Evolutionary conservation across 805 yeast species (phyloP).

Genomic region (Candida khao-thaluensis): DNA sequence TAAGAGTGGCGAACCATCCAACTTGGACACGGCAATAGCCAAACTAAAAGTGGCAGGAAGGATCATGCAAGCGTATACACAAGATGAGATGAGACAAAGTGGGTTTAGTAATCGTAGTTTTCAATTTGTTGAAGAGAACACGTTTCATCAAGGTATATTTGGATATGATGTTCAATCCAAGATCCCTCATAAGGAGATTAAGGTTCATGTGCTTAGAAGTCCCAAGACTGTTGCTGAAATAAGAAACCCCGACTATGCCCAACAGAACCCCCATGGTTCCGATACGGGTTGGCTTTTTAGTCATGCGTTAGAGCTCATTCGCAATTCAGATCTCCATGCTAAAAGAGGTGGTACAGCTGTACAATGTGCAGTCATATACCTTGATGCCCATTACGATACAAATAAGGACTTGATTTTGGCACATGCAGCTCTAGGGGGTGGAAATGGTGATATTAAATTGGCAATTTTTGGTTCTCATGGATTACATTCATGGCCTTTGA

Average conservation of each 20-base stretch:
- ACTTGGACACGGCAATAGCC: conserved; percentile 64
- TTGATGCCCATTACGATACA: conserved; percentile 84
- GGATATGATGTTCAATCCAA: conserved; percentile 49
- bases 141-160: conserved; percentile 26
- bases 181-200: conserved; percentile 57
- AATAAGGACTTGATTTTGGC: conserved; percentile 58
- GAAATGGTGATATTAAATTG: conserved; percentile 61
- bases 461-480: conserved; percentile 97
- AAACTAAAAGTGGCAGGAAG: conserved; percentile 82
- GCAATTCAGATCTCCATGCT: conserved; percentile 25
- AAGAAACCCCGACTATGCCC: conserved; percentile 78
- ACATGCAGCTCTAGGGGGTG: conserved; percentile 96
- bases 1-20: conserved; percentile 57
- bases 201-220: conserved; percentile 73
- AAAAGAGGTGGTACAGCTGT: conserved; percentile 52
- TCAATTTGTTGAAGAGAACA: conserved; percentile 62
- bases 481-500: conserved; percentile 87
- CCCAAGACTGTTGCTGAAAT: conserved; percentile 69
- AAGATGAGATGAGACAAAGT: conserved; percentile 78
- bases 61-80: conserved; percentile 87
- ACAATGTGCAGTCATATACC: conserved; percentile 80
- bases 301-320: conserved; percentile 75
- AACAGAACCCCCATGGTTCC: conserved; percentile 73
- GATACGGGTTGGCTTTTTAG: conserved; percentile 75
- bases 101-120: conserved; percentile 81